Evolutionary conservation across 805 yeast species (phyloP), one percentile per base, ranked within the genome.

Genomic region (Millerozyma acaciae): DNA sequence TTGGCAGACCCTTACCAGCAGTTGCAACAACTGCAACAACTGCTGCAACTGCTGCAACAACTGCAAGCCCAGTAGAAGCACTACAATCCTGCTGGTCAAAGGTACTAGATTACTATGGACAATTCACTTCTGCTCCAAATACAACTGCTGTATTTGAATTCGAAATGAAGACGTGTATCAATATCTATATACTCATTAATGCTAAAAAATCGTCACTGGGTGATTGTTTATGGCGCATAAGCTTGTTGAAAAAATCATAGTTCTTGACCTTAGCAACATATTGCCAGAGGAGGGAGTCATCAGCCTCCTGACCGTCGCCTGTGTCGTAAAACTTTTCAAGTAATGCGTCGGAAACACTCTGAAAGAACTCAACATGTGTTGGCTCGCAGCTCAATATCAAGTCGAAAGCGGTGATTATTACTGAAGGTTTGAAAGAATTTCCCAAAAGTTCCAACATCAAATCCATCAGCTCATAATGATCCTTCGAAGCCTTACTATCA

Each of bases 1-100:
- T 42, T 63, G 40, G 38, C 49, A 10, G 65, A 61, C 28, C 65
- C 65, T 6, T 60, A 55, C 39, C 53, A 44, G 31, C 60, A 56
- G 25, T 53, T 50, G 21, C 51, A 43, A 22, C 55, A 50, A 26
- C 44, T 43, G 19, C 46, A 39, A 17, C 49, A 38, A 21, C 51
- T 46, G 17, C 47, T 44, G 6, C 53, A 45, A 31, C 45, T 39
- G 16, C 32, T 23, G 9, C 43, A 38, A 25, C 39, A 28, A 8
- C 43, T 32, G 26, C 18, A 25, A 18, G 26, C 29, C 8, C 38
- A 33, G 32, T 22, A 16, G 15, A 20, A 26, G 8, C 29, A 26
- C 16, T 25, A 31, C 16, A 31, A 26, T 13, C 21, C 16, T 23
- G 6, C 12, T 28, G 30, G 13, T 22, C 29, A 18, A 21, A 28